Evolutionary conservation across 2,329 filamentous ascomycete genomes (phyloP), one percentile per base, ranked within the genome.

Genomic region (Alternaria tenuissima): DNA sequence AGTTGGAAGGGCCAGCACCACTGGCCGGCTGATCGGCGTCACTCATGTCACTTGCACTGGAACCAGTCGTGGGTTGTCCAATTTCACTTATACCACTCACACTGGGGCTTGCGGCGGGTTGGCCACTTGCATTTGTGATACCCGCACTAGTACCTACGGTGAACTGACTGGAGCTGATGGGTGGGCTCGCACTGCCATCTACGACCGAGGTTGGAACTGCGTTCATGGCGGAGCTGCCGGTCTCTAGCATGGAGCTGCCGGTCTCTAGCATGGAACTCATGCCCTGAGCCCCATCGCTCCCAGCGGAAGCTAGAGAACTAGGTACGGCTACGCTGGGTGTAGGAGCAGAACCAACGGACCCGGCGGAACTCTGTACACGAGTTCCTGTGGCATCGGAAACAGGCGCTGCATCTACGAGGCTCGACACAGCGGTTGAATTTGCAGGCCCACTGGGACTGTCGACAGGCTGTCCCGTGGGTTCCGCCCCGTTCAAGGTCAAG

Each of bases 401-500:
- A 51, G 47, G 47, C 16, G 47, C 9, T 51, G 47, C 47, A n/a
- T 24, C 11, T 7, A n/a, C 39, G 8, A 51, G n/a, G 3, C 47
- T 32, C 32, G 47, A 51, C 26, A 22, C 38, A 52, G 36, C 34
- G 39, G 36, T 36, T 34, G 39, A 32, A 18, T 52, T 52, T 30
- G 22, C 49, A 52, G 49, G 18, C n/a, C 49, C 49, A 42, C 14
- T 28, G n/a, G 32, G 47, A 36, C 47, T 38, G 47, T 38, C 32
- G 47, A 24, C 28, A 39, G 20, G 20, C 20, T 20, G 47, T 38
- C 32, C 47, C 5, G 28, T 38, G 11, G 30, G 9, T 11, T 11
- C 30, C 11, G 30, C 9, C 32, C 7, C 38, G 26, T 38, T 41
- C 49, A 42, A 11, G n/a, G 49, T 52, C 36, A 52, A 42, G 24